These are phyloP conservation scores for Danielia oregonensis DNA, from an alignment of 805 yeast species.

Conservation along the genomic window DNA sequence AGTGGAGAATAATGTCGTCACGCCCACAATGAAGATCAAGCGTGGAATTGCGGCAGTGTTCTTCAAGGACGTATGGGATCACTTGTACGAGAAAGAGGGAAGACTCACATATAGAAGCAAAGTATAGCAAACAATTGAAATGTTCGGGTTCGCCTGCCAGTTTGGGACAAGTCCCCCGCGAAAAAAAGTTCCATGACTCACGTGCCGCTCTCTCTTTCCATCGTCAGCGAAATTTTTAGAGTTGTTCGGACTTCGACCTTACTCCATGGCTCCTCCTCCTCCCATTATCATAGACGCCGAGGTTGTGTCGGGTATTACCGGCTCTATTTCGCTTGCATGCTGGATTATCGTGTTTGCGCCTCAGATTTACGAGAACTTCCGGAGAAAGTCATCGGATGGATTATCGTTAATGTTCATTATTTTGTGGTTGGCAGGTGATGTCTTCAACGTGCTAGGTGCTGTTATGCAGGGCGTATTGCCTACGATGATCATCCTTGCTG, in stretches of 20 bases:
- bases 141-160: not conserved
- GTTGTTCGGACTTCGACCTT: no score
- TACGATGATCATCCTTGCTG: constrained; percentile 89
- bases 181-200: constrained; percentile 2
- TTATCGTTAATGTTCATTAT: constrained; percentile 81
- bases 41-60: constrained; percentile 4
- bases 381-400: constrained; percentile 84
- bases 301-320: constrained; percentile 75
- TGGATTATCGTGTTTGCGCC: constrained; percentile 99
- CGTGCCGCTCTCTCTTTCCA: no score
- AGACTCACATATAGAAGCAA: not conserved
- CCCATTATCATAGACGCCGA: constrained; percentile 64
- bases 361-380: constrained; percentile 88
- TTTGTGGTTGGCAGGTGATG: constrained; percentile 91
- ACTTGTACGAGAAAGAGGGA: constrained; percentile 11
- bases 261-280: constrained; percentile 60
- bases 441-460: constrained; percentile 90
- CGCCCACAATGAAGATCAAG: constrained; percentile 16
- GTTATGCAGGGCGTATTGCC: constrained; percentile 86
- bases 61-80: constrained; percentile 6
- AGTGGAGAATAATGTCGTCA: constrained; percentile 16
- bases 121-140: not conserved
- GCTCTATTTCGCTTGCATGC: constrained; percentile 90
- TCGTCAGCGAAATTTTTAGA: no score
- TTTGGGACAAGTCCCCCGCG: not conserved